phyloP scores from a whole-genome alignment of 2,329 filamentous ascomycete genomes.

The Emergomyces pasteurianus region DNA sequence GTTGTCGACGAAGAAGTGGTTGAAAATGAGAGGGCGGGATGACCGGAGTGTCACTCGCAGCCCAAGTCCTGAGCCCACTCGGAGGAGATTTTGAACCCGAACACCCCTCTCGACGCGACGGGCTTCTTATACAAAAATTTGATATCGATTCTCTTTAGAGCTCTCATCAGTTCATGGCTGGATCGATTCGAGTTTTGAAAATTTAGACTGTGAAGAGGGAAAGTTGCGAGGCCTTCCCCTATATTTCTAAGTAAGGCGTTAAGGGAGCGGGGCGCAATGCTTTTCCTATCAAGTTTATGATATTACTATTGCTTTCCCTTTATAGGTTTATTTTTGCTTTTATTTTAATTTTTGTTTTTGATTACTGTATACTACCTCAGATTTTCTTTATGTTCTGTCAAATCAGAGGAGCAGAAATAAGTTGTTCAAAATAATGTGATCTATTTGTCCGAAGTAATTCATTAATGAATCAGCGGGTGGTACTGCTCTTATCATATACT shows the following conservation, averaged over 20 bases:
- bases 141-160: neutral
- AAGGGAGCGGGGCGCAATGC: neutral
- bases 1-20: conserved; percentile 90
- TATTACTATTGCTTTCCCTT: too few species aligned
- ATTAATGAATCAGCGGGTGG: neutral
- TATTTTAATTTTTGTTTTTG: neutral
- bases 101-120: neutral
- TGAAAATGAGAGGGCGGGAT: conserved; percentile 72
- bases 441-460: neutral
- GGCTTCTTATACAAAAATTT: too few species aligned
- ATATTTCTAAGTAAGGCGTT: conserved; percentile 6
- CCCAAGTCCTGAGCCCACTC: conserved; percentile 73
- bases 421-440: neutral
- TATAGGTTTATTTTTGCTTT: neutral
- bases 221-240: neutral
- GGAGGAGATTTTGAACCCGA: conserved; percentile 50
- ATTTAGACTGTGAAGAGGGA: too few species aligned
- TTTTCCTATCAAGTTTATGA: neutral
- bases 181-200: neutral
- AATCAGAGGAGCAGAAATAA: neutral
- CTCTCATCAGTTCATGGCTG: neutral
- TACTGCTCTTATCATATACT: too few species aligned
- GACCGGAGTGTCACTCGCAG: conserved; percentile 70
- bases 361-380: neutral
- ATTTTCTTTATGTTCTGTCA: neutral